These are phyloP conservation scores for Dalbergia cochinchinensis DNA, from an alignment of 306 rosid genomes.

Conservation along the genomic window DNA sequence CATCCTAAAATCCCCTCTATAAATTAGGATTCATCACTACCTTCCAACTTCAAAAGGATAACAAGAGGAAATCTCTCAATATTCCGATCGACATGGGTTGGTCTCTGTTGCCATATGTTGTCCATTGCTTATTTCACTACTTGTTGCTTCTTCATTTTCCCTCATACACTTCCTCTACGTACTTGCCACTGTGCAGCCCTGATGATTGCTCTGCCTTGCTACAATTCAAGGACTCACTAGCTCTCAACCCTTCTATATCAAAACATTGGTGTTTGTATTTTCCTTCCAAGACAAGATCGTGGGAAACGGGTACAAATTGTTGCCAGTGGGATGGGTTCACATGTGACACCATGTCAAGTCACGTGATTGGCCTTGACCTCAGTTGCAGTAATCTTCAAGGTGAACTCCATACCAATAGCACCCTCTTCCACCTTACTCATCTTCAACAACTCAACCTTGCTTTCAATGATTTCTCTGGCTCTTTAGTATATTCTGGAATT, in stretches of 20 bases:
- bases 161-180: not conserved
- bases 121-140: not conserved
- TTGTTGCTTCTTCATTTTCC: not conserved
- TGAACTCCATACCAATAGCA: constrained; percentile 1
- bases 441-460: constrained; percentile 43
- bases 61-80: too few relatives aligned
- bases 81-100: too few relatives aligned
- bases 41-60: too few relatives aligned
- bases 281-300: not conserved
- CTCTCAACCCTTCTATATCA: not conserved
- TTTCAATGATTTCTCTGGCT: constrained; percentile 21
- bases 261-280: not conserved
- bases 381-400: constrained; percentile 23
- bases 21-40: too few relatives aligned
- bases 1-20: too few relatives aligned
- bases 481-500: constrained; percentile 4
- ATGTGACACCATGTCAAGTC: constrained; percentile 12
- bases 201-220: not conserved
- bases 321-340: constrained; percentile 38
- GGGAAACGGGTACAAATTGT: constrained; percentile 23
- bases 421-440: constrained; percentile 6
- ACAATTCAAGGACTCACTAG: not conserved
- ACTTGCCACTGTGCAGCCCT: not conserved
- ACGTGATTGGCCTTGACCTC: constrained; percentile 38
- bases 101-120: not conserved